Conservation (phyloP, 305 asterid genomes). For the Fraxinus paxiana region DNA sequence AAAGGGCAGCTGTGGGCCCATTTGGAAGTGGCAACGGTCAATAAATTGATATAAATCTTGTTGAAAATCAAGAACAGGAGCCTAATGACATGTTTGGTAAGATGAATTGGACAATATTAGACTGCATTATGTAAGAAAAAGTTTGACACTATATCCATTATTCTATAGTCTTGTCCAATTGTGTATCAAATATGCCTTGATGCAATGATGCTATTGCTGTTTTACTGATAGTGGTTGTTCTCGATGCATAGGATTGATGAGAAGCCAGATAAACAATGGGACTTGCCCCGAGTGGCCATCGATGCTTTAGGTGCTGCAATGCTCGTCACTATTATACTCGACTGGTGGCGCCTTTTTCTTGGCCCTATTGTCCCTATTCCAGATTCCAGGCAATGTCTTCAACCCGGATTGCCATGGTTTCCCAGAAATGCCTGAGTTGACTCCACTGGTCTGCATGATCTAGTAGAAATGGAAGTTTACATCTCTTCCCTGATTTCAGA, state of each 20-base stretch:
- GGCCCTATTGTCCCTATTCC: constrained; percentile 74
- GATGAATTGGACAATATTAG: background rate
- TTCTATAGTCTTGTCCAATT: background rate
- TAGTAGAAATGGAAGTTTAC: background rate
- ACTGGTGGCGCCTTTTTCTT: constrained; percentile 86
- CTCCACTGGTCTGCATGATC: background rate
- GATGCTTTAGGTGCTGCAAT: constrained; percentile 96
- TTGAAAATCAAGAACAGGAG: background rate
- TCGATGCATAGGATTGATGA: constrained; percentile 64
- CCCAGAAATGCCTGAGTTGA: constrained; percentile 28
- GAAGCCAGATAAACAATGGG: constrained; percentile 64
- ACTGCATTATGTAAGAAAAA: background rate
- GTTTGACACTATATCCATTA: background rate
- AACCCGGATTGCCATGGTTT: constrained; percentile 70
- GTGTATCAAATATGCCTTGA: background rate
- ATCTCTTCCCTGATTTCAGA: background rate
- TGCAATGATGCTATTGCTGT: background rate
- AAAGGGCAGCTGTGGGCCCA: background rate
- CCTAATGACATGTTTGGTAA: background rate
- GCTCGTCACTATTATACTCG: constrained; percentile 89
- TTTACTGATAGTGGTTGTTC: constrained; percentile 4
- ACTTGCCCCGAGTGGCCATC: constrained; percentile 68
- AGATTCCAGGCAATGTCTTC: constrained; percentile 52
- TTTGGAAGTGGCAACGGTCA: background rate
- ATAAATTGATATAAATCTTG: background rate